phyloP scores from a whole-genome alignment of 768 basidiomycete species.

The Rhodotorula toruloides region DNA sequence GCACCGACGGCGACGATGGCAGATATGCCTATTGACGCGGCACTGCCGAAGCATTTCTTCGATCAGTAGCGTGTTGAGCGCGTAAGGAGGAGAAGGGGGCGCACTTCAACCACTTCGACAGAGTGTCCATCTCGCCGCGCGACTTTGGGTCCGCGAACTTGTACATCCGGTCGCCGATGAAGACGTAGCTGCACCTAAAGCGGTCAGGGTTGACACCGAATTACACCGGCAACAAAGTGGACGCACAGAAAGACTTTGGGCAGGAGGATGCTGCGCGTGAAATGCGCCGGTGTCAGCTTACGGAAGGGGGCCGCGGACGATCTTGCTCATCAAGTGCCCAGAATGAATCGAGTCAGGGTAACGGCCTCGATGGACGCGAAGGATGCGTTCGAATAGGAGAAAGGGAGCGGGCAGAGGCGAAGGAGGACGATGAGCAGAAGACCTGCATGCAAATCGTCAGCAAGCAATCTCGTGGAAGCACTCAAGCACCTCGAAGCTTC shows the following conservation, averaged over 20 bases:
- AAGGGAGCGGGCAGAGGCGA: conserved; percentile 70
- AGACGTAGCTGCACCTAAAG: conserved; percentile 58
- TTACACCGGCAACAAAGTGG: too few relatives aligned
- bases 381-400: conserved; percentile 77
- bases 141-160: conserved; percentile 64
- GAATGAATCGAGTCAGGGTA: conserved; percentile 65
- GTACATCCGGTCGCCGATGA: conserved; percentile 71
- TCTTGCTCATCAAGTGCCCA: too few relatives aligned
- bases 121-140: conserved; percentile 68
- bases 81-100: conserved; percentile 39
- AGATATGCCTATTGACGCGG: conserved; percentile 58
- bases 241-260: conserved; percentile 60
- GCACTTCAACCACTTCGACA: conserved; percentile 62
- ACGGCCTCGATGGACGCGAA: conserved; percentile 66
- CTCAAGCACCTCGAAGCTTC: too few relatives aligned
- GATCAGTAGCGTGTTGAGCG: too few relatives aligned
- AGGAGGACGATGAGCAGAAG: conserved; percentile 73
- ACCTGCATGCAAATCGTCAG: too few relatives aligned
- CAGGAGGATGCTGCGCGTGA: conserved; percentile 50
- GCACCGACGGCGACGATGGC: conserved; percentile 57
- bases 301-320: neutral
- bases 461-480: too few relatives aligned
- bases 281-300: conserved; percentile 37
- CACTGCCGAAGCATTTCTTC: conserved; percentile 49
- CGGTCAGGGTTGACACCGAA: too few relatives aligned